Evolutionary conservation across 208 protist species (phyloP).

Genomic region (Leishmania lainsoni): DNA sequence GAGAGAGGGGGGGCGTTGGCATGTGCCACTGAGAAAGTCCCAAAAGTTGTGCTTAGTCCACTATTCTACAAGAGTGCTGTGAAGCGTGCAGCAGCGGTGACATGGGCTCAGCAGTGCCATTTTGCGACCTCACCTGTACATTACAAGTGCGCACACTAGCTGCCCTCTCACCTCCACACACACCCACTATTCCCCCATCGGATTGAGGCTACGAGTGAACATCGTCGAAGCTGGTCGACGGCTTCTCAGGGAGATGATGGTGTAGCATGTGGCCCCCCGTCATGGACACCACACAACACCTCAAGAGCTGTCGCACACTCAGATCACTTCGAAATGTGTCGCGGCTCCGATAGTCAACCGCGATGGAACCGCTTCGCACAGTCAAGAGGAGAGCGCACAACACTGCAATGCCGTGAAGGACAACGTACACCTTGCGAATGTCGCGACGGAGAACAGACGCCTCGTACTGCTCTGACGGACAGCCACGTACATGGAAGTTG

Average conservation of each 20-base stretch:
- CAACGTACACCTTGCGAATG: slow-evolving; percentile 83
- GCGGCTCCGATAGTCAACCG: slow-evolving; percentile 93
- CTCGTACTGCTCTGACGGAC: slow-evolving; percentile 51
- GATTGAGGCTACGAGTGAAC: slow-evolving; percentile 33
- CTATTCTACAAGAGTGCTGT: neutral
- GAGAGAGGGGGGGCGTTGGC: neutral
- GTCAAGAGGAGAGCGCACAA: slow-evolving; percentile 17
- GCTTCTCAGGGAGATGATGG: slow-evolving; percentile 60
- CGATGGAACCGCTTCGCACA: slow-evolving; percentile 41
- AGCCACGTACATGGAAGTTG: slow-evolving; percentile 27
- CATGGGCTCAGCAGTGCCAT: neutral
- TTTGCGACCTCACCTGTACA: slow-evolving; percentile 11
- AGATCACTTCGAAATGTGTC: slow-evolving; percentile 87
- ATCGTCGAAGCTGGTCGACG: slow-evolving; percentile 14
- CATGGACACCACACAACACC: slow-evolving; percentile 81
- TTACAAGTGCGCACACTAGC: slow-evolving; percentile 31
- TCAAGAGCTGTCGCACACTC: slow-evolving; percentile 85
- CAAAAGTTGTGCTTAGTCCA: neutral
- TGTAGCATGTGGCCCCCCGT: slow-evolving; percentile 38
- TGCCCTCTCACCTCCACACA: slow-evolving; percentile 1
- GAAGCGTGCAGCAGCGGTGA: neutral
- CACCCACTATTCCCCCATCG: slow-evolving; percentile 48
- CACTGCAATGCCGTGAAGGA: slow-evolving; percentile 45
- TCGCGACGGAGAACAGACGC: slow-evolving; percentile 59
- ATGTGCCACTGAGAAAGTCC: neutral